Evolutionary conservation across 495 filamentous ascomycete species (phyloP), one percentile per base, ranked within the genome.

Genomic region (Penicillium canescens): DNA sequence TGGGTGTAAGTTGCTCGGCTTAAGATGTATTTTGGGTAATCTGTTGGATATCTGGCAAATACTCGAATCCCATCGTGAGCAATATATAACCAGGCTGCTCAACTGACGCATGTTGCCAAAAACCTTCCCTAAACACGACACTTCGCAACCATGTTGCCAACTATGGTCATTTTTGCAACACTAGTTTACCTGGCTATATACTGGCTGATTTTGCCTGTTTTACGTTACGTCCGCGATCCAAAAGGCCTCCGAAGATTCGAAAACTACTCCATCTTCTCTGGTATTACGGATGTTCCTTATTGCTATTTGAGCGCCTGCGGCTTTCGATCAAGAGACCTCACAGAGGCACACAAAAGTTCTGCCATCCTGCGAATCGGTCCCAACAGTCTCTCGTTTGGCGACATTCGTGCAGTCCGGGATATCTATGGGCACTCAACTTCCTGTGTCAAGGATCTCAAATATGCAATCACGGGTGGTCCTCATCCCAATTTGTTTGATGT

Each of bases 371-470:
- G 78, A 0, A 77, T 67, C 28, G 75, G 71, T 4, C 77, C 79
- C 0, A 82, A 78, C 45, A 59, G 65, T 4, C 54, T 82, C 0
- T 79, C 77, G 0, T 78, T 70, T 58, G 60, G 64, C 8, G 63
- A 52, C 36, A 61, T 16, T 26, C 38, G 18, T 13, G 78, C 79
- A 4, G 74, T 80, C 45, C 69, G 68, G 50, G 77, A 79, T 52
- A 78, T 81, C 42, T 81, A 80, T 52, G 78, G 78, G 18, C 77
- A 82, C 56, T 65, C 60, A 20, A 75, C 78, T 0, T 54, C 56
- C 24, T 76, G 72, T 48, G 55, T 60, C 24, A 82, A 81, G 50
- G 77, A 77, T 48, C 45, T 57, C 2, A 67, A 65, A 13, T 82
- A 82, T 60, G 47, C 52, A 7, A 51, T 65, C 12, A 41, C 64